phyloP scores from a whole-genome alignment of 495 filamentous ascomycete genomes.

The Aspergillus cavernicola region DNA sequence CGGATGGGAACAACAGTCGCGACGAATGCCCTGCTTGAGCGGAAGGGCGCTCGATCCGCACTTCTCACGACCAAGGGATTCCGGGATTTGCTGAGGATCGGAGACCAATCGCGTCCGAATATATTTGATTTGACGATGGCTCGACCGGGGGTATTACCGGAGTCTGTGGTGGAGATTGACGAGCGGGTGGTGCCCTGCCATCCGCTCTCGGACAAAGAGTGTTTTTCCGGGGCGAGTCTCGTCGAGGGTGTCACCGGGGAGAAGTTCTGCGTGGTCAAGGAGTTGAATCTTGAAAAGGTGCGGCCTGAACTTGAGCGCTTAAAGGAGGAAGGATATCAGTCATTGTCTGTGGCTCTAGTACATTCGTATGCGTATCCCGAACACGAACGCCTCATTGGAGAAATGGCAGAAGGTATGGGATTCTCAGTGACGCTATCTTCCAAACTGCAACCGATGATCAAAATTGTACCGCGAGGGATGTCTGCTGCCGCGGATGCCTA shows the following conservation, averaged over 20 bases:
- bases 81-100: slow-evolving; percentile 83
- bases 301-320: slow-evolving; percentile 40
- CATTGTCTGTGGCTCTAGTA: slow-evolving; percentile 50
- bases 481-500: slow-evolving; percentile 96
- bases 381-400: slow-evolving; percentile 47
- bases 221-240: slow-evolving; percentile 32
- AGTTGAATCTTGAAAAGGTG: slow-evolving; percentile 35
- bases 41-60: slow-evolving; percentile 90
- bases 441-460: slow-evolving; percentile 83
- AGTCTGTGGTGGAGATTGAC: slow-evolving; percentile 71
- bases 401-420: slow-evolving; percentile 47
- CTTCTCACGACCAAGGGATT: slow-evolving; percentile 92
- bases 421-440: slow-evolving; percentile 56
- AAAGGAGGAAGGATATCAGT: slow-evolving; percentile 45
- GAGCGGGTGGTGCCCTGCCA: slow-evolving; percentile 61
- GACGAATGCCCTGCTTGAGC: slow-evolving; percentile 86
- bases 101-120: slow-evolving; percentile 76
- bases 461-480: slow-evolving; percentile 71
- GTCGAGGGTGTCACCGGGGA: slow-evolving; percentile 50
- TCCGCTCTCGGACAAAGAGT: slow-evolving; percentile 61
- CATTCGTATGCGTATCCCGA: slow-evolving; percentile 55
- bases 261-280: slow-evolving; percentile 47
- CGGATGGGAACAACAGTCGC: slow-evolving; percentile 90
- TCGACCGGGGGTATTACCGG: slow-evolving; percentile 76
- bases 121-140: slow-evolving; percentile 81